Conservation (phyloP, 345 rosid species). For the Turnera subulata region DNA sequence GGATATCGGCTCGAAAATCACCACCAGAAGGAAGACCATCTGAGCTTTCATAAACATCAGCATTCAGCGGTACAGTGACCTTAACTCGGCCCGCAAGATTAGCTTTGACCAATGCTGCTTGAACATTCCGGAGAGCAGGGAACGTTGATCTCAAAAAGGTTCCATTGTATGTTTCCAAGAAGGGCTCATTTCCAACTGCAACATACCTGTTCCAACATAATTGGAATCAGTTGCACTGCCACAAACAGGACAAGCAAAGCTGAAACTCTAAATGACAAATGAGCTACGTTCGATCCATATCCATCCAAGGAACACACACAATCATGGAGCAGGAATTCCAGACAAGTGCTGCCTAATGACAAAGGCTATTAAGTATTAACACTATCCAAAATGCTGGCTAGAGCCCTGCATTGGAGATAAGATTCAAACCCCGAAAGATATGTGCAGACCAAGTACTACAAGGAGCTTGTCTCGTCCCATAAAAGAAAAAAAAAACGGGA, state of each 20-base stretch:
- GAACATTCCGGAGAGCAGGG: slow-evolving; percentile 84
- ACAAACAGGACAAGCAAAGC: not conserved
- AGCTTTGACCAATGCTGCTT: slow-evolving; percentile 85
- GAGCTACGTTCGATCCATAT: not conserved
- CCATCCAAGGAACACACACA: not conserved
- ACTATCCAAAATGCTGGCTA: not conserved
- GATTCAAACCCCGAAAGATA: too few relatives aligned
- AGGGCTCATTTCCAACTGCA: slow-evolving; percentile 92
- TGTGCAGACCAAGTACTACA: too few relatives aligned
- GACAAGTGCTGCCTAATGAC: not conserved
- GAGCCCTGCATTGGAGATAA: too few relatives aligned
- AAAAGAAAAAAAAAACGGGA: too few relatives aligned
- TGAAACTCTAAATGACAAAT: not conserved
- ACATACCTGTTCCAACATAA: slow-evolving; percentile 44
- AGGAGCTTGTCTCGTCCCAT: too few relatives aligned
- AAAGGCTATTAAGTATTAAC: not conserved
- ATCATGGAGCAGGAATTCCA: not conserved
- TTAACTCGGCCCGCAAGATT: slow-evolving; percentile 69
- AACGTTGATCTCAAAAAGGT: slow-evolving; percentile 46
- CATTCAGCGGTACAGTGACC: slow-evolving; percentile 81
- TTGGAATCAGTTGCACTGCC: not conserved
- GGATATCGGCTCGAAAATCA: slow-evolving; percentile 65
- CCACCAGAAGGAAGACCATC: slow-evolving; percentile 71
- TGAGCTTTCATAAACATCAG: slow-evolving; percentile 64
- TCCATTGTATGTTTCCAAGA: slow-evolving; percentile 64